Evolutionary conservation across 306 rosid genomes (phyloP), one percentile per base, ranked within the genome.

Genomic region (Pachyrhizus erosus): DNA sequence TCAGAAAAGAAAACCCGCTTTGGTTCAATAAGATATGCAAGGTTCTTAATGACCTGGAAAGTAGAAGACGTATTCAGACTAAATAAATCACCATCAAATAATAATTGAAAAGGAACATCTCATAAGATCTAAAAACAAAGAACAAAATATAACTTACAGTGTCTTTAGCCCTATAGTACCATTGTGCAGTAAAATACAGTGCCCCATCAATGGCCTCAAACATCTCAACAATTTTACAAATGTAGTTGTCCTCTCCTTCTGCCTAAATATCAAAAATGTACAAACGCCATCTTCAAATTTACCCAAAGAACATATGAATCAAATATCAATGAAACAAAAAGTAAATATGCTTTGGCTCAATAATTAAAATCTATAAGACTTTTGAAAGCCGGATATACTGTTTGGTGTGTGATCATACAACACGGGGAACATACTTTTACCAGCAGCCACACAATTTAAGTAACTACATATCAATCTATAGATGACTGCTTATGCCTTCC

Each of bases 1-100:
- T 94, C 93, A 3, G 98, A 94, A 73, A 86, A 90, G 84, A 92
- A 94, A 21, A 94, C 91, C 17, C 98, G 90, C 55, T 80, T 89
- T 7, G 73, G 33, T 4, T 91, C 92, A 83, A 92, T 87, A 24
- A 89, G 91, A 43, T 86, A 29, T 7, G 48, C 86, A 17, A 48
- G 82, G 13, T 82, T 54, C 76, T 89, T 83, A 26, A 95, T 74
- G 5, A 87, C 97, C 98, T 95, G 54, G 10, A 70, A 31, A 52
- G 2, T 43, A 17, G 0, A 62, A 31, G 10, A 20, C 3, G 10
- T 13, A 70, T 60, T 27, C 7, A 73, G 57, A 23, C 14, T 10
- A 6, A 57, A 6, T 1, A 2, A 67, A 34, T 7, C 11, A 51
- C 5, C 2, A 10, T 33, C 14, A 7, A 37, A 71, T 17, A 13